Evolutionary conservation across 352 stramenopile species (phyloP), one percentile per base, ranked within the genome.

Genomic region (Phytophthora hibernalis): DNA sequence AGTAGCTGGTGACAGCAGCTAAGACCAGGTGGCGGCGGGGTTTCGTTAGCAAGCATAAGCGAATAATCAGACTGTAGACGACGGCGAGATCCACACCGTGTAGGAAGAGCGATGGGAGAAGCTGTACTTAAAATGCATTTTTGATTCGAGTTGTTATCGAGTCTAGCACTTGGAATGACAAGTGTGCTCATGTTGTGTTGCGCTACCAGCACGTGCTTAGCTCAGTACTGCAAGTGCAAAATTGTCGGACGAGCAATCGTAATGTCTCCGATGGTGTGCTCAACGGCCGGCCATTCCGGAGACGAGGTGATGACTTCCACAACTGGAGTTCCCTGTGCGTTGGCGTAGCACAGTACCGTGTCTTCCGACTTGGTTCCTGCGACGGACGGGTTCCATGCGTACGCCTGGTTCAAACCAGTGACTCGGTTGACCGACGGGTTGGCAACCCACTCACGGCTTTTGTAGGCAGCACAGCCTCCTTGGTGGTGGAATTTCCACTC

Each of bases 311-410:
- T 83, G 35, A 89, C 70, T 61, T 92, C 82, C n/a, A 84, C 67
- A 2, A 73, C 60, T 7, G 74, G 35, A 8, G 55, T 43, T 16
- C 76, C 73, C 7, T 74, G 53, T 5, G 54, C 47, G 4, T 55
- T 42, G 26, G 68, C 53, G 26, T 72, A 64, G 26, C 88, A 68
- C 13, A 92, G 69, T 21, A 91, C 65, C 8, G 84, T 92, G 62
- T 92, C 84, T 44, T 92, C 82, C 9, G 82, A 90, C 52, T 92
- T 92, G 21, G 82, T 92, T 5, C 84, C 82, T 20, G 84, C 81
- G 20, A 92, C 68, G 16, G 84, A 89, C 28, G 84, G 82, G 68
- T 91, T 92, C 84, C 84, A 92, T 16, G 80, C 80, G 63, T 79
- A 92, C 37, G 78, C 84, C 28, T 89, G 76, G 61, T 88, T 80